Conservation (phyloP, 1,284 basidiomycete species). For the Sanghuangporus baumii region DNA sequence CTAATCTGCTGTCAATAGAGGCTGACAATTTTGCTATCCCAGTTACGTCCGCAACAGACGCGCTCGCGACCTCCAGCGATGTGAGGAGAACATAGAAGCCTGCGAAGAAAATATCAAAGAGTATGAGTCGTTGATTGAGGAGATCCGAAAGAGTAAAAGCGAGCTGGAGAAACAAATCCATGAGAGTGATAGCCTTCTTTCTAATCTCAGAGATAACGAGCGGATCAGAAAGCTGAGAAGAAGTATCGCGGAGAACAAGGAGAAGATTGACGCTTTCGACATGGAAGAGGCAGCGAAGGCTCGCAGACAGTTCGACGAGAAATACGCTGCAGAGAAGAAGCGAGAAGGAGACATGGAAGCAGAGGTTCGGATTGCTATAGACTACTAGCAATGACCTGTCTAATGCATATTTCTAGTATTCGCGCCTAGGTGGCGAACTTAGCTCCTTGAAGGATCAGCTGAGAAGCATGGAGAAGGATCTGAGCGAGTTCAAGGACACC, state of each 20-base stretch:
- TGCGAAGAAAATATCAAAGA: conserved; percentile 56
- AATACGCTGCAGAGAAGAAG: conserved; percentile 69
- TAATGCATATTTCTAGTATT: conserved; percentile 47
- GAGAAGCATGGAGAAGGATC: conserved; percentile 63
- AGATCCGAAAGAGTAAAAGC: conserved; percentile 45
- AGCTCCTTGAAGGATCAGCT: conserved; percentile 70
- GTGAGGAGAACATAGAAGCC: conserved; percentile 53
- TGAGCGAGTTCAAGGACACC: conserved; percentile 86
- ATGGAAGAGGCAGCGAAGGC: conserved; percentile 79
- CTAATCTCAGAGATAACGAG: conserved; percentile 84
- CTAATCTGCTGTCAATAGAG: neutral
- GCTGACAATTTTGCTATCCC: neutral
- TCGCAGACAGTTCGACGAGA: conserved; percentile 77
- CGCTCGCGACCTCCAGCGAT: conserved; percentile 58
- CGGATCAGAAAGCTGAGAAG: conserved; percentile 67
- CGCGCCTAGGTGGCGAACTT: conserved; percentile 78
- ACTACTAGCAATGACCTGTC: neutral
- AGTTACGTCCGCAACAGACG: conserved; percentile 76
- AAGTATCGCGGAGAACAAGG: conserved; percentile 64
- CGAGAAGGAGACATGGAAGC: conserved; percentile 68
- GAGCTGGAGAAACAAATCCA: conserved; percentile 68
- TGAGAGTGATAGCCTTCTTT: conserved; percentile 61
- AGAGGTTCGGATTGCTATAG: conserved; percentile 40
- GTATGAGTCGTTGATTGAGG: conserved; percentile 48
- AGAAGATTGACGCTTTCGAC: conserved; percentile 71